phyloP scores from a whole-genome alignment of 2,329 filamentous ascomycete species.

The Alternaria consortialis region DNA sequence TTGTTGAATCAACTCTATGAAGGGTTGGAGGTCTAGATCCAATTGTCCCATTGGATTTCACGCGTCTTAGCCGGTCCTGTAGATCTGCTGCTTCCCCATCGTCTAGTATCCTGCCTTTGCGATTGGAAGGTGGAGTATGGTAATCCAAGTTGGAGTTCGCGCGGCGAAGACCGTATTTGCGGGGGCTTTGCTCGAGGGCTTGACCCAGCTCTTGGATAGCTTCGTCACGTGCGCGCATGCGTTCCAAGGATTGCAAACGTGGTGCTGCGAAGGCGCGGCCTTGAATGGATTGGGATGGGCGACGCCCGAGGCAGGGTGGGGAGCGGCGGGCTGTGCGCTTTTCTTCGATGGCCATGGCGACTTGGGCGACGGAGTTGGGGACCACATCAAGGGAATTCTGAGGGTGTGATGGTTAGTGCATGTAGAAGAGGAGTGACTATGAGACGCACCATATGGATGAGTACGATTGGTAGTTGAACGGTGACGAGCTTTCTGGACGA shows the following conservation, averaged over 20 bases:
- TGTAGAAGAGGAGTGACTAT: neutral
- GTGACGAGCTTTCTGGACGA: conserved; percentile 57
- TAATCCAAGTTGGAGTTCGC: conserved; percentile 44
- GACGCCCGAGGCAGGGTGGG: conserved; percentile 41
- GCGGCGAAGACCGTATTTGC: conserved; percentile 49
- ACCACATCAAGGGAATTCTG: conserved; percentile 65
- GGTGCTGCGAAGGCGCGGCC: conserved; percentile 64
- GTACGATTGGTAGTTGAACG: conserved; percentile 64
- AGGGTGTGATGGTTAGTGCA: neutral
- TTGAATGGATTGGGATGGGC: conserved; percentile 54
- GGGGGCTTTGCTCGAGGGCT: conserved; percentile 55
- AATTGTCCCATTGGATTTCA: conserved; percentile 46
- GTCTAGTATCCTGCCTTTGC: conserved; percentile 43
- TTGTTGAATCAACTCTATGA: conserved; percentile 32
- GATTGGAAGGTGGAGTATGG: conserved; percentile 46
- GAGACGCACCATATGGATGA: conserved; percentile 62
- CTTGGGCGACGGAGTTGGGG: conserved; percentile 64
- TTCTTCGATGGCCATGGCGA: conserved; percentile 64
- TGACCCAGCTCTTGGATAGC: conserved; percentile 54
- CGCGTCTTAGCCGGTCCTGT: conserved; percentile 38
- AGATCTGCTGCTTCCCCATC: conserved; percentile 44
- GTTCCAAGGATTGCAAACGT: conserved; percentile 60
- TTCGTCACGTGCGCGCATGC: conserved; percentile 53
- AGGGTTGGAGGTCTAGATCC: conserved; percentile 28
- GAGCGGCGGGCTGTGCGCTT: conserved; percentile 51